phyloP scores from a whole-genome alignment of 805 yeast species.

The Ascoidea asiatica region DNA sequence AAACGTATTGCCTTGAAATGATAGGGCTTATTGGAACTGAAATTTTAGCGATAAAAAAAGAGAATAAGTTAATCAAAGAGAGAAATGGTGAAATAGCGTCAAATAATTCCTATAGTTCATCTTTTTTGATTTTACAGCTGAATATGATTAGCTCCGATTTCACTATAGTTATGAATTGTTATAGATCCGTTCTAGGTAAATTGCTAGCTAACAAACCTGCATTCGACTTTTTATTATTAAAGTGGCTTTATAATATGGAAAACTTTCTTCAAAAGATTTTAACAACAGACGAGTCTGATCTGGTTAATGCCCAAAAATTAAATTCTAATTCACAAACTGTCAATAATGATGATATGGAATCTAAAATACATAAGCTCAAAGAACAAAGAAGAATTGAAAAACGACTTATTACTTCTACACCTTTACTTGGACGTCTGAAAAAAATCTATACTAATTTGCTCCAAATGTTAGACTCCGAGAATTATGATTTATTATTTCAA shows the following conservation, averaged over 20 bases:
- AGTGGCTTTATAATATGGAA: slow-evolving; percentile 12
- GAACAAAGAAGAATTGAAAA: slow-evolving; percentile 5
- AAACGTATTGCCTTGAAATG: slow-evolving; percentile 41
- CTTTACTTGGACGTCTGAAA: background rate
- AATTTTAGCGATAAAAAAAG: slow-evolving; percentile 24
- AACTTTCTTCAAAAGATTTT: slow-evolving; percentile 1
- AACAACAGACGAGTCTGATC: background rate
- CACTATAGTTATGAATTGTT: background rate
- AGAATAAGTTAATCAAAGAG: slow-evolving; percentile 2
- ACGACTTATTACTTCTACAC: background rate
- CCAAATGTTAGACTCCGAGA: background rate
- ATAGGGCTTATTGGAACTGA: slow-evolving; percentile 47
- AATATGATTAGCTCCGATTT: background rate
- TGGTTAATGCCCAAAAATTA: background rate
- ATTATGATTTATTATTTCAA: background rate
- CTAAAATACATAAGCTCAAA: slow-evolving; percentile 1
- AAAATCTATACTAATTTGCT: slow-evolving; percentile 2
- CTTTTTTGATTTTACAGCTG: background rate
- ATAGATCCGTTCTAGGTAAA: background rate
- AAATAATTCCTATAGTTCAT: background rate
- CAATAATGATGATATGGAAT: background rate
- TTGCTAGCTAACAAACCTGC: background rate
- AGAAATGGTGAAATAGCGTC: background rate
- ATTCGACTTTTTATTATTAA: slow-evolving; percentile 10
- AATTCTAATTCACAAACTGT: background rate